Conservation (phyloP, 495 filamentous ascomycete genomes). For the Lasiosphaeriaceae sp. region DNA sequence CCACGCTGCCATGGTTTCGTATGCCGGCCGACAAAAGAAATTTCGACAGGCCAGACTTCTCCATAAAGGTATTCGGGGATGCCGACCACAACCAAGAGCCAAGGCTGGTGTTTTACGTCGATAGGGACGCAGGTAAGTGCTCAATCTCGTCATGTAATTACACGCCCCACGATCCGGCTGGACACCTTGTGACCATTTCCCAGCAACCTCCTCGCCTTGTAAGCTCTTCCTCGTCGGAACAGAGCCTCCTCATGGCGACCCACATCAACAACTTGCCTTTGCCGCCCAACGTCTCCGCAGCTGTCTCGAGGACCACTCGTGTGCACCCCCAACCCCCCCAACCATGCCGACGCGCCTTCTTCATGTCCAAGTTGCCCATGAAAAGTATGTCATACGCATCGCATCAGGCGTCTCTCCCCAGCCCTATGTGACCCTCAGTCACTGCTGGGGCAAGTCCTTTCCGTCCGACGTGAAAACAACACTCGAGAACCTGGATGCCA, state of each 20-base stretch:
- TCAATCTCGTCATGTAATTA: not conserved
- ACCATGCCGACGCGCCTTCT: conserved; percentile 5
- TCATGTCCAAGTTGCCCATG: not conserved
- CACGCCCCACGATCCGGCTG: not conserved
- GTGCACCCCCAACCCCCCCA: not conserved
- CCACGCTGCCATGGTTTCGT: not conserved
- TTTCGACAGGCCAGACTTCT: not conserved
- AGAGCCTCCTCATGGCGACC: not conserved
- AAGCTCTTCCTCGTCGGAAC: conserved; percentile 1
- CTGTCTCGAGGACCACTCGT: not conserved
- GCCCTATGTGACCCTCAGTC: conserved; percentile 2
- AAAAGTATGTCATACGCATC: not conserved
- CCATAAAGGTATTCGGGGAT: conserved; percentile 1
- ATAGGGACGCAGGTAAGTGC: not conserved
- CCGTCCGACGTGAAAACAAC: not conserved
- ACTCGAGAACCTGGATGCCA: not conserved
- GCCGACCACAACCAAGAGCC: not conserved
- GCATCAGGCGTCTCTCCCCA: not conserved
- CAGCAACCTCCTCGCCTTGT: conserved; percentile 2
- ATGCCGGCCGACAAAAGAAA: not conserved
- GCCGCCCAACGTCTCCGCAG: not conserved
- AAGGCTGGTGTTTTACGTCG: conserved; percentile 1
- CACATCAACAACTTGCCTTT: conserved; percentile 3
- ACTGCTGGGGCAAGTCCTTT: conserved; percentile 6
- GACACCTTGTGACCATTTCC: not conserved